Evolutionary conservation across 108 stramenopile species (phyloP).

Genomic region (Cyclostephanos tholiformis): DNA sequence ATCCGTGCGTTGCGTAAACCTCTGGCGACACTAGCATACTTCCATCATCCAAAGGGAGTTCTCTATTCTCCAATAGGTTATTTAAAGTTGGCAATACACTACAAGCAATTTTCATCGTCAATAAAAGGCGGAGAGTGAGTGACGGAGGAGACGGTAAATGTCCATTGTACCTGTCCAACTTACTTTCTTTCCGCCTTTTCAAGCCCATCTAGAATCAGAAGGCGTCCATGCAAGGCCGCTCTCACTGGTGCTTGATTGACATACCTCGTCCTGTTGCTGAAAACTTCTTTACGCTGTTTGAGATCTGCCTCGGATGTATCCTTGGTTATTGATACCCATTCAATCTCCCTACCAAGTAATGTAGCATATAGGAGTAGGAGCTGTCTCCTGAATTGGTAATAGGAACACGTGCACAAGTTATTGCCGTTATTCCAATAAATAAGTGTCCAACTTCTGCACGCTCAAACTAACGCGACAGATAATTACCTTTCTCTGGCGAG

Average conservation of each 20-base stretch:
- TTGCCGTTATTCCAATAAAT: background rate
- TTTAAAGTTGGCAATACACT: conserved; percentile 87
- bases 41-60: conserved; percentile 84
- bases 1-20: conserved; percentile 21
- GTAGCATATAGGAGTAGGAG: conserved; percentile 70
- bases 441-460: background rate
- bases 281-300: conserved; percentile 73
- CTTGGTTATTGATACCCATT: conserved; percentile 64
- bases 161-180: background rate
- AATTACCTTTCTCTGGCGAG: conserved; percentile 48
- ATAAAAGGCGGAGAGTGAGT: background rate
- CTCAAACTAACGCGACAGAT: background rate
- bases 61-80: conserved; percentile 87
- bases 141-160: background rate
- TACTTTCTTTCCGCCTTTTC: conserved; percentile 76
- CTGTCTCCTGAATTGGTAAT: conserved; percentile 46
- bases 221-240: conserved; percentile 82
- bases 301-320: conserved; percentile 89
- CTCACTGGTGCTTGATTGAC: conserved; percentile 84
- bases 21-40: conserved; percentile 42
- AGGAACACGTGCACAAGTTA: background rate
- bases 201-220: conserved; percentile 87
- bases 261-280: conserved; percentile 44
- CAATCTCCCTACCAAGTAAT: conserved; percentile 65
- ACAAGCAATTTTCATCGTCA: background rate